These are phyloP conservation scores for Paecilomyces niveus DNA, from an alignment of 2,329 filamentous ascomycete species.

Conservation along the genomic window DNA sequence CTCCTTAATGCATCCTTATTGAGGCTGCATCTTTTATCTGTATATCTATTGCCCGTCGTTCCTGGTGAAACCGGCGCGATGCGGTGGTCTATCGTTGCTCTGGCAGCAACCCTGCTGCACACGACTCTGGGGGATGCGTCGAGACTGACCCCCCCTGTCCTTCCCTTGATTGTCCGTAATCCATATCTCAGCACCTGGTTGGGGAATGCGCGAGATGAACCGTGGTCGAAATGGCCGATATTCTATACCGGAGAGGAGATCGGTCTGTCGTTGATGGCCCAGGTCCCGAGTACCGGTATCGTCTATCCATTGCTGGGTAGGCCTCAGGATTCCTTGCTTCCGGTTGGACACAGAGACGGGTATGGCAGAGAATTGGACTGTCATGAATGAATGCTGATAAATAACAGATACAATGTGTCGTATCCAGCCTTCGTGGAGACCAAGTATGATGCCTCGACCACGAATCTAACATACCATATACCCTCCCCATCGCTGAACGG, in stretches of 20 bases:
- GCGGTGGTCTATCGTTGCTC: conserved; percentile 23
- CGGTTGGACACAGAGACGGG: conserved; percentile 24
- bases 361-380: conserved; percentile 17
- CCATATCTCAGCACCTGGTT: conserved; percentile 76
- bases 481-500: conserved; percentile 34
- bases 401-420: conserved; percentile 48
- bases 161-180: conserved; percentile 67
- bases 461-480: conserved; percentile 60
- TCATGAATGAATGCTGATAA: conserved; percentile 5
- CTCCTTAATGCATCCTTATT: background rate
- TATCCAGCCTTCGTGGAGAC: conserved; percentile 55
- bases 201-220: conserved; percentile 61
- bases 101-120: conserved; percentile 31
- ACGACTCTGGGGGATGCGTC: conserved; percentile 42
- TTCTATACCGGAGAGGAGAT: conserved; percentile 69
- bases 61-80: conserved; percentile 15
- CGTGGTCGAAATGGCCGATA: conserved; percentile 82
- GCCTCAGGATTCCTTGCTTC: conserved; percentile 55
- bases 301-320: conserved; percentile 60
- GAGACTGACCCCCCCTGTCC: conserved; percentile 54
- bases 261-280: conserved; percentile 57
- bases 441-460: conserved; percentile 63
- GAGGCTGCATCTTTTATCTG: background rate
- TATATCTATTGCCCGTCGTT: background rate
- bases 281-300: conserved; percentile 51